Evolutionary conservation across 192 early-diverging fungal species (phyloP), one percentile per base, ranked within the genome.

Genomic region (Entrophospora sp.): DNA sequence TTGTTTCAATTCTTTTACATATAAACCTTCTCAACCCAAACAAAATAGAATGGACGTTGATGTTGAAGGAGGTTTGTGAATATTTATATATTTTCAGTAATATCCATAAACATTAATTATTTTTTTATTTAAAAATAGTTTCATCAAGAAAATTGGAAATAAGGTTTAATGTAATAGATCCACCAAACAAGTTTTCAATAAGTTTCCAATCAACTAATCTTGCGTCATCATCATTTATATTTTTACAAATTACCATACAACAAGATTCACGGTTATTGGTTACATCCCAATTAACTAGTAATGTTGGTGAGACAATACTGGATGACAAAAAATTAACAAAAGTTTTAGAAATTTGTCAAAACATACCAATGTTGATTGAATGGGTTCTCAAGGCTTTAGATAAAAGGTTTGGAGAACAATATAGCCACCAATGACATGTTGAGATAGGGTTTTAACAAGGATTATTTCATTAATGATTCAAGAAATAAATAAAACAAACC

Each of bases 1-100:
- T n/a, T 48, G 43, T 36, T 65, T 65, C 20, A 65, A 65, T 55
- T 37, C 63, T 40, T 44, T 24, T 13, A 65, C 24, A 28, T 52
- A 65, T 27, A 30, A 28, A 38, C 25, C 35, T 25, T 31, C 32
- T 22, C 36, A 14, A 22, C 44, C 32, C n/a, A 28, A 22, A 20
- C 14, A 2, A 37, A 35, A 10, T n/a, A 57, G 20, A 16, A 0
- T 20, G 8, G 9, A 20, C 34, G 5, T 36, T 46, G 20, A 0
- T 3, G 4, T 42, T 5, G 10, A 46, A 46, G 44, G 24, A 24
- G 53, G 53, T 57, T 57, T 35, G 53, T 49, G 10, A 24, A n/a
- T n/a, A n/a, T n/a, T n/a, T n/a, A n/a, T n/a, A n/a, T n/a, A n/a
- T n/a, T n/a, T n/a, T n/a, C n/a, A n/a, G n/a, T n/a, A n/a, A n/a